Evolutionary conservation across 1,139 yeast genomes (phyloP).

Genomic region (Debaryomyces sp.): DNA sequence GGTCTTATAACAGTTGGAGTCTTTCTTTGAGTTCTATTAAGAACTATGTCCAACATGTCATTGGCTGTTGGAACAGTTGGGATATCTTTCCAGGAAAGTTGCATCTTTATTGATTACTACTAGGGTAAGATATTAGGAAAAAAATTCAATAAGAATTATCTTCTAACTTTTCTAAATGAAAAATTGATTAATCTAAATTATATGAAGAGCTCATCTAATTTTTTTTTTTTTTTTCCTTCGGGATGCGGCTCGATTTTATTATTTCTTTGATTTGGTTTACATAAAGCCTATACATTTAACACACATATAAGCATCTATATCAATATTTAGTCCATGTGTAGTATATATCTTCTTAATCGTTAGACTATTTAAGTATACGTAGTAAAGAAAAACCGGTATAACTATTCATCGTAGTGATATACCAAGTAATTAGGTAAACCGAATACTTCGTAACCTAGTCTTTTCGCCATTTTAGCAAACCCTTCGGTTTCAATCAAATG

Average conservation of each 20-base stretch:
- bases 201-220: constrained; percentile 7
- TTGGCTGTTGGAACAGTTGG: constrained; percentile 91
- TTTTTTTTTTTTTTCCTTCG: constrained; percentile 9
- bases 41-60: constrained; percentile 93
- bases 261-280: constrained; percentile 1
- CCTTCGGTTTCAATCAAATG: constrained; percentile 98
- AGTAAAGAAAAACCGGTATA: background rate
- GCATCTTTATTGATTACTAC: constrained; percentile 55
- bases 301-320: background rate
- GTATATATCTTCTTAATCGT: background rate
- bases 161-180: background rate
- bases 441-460: constrained; percentile 86
- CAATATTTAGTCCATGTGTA: background rate
- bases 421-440: constrained; percentile 96
- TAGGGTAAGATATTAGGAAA: constrained; percentile 1
- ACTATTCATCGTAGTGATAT: constrained; percentile 73
- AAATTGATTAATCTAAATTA: constrained; percentile 2
- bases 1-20: constrained; percentile 98
- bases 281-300: background rate
- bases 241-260: constrained; percentile 6
- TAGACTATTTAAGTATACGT: background rate
- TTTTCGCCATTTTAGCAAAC: constrained; percentile 95
- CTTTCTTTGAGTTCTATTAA: constrained; percentile 96
- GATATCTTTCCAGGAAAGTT: constrained; percentile 97
- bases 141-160: background rate